Percentiles rank a stretch among this genome's conserved stretches.
Evolutionary conservation across 129 eudicot species (phyloP).

Genomic region (Arctium lappa): DNA sequence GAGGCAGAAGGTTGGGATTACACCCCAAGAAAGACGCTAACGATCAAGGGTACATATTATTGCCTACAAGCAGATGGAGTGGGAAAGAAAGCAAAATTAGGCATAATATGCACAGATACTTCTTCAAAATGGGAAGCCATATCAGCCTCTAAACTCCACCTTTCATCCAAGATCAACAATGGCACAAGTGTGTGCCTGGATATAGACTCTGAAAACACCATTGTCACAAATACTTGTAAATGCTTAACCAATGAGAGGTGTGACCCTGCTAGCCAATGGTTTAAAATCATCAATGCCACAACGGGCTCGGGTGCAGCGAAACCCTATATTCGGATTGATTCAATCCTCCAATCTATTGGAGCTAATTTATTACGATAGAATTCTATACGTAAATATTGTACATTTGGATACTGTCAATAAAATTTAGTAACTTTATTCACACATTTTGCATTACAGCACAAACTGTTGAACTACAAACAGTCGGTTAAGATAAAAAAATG

Average conservation of each 20-base stretch:
- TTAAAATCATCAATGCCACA: slow-evolving; percentile 66
- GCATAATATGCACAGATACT: slow-evolving; percentile 36
- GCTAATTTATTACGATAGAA: slow-evolving; percentile 11
- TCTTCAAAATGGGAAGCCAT: slow-evolving; percentile 70
- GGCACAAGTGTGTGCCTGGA: slow-evolving; percentile 69
- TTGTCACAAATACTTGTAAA: slow-evolving; percentile 61
- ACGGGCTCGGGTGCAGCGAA: slow-evolving; percentile 12
- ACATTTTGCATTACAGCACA: not conserved
- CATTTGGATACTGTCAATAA: slow-evolving; percentile 12
- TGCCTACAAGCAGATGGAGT: slow-evolving; percentile 60
- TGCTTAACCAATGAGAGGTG: slow-evolving; percentile 60
- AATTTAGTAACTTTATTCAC: slow-evolving; percentile 5
- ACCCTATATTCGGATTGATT: not conserved
- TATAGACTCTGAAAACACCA: slow-evolving; percentile 42
- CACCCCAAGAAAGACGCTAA: slow-evolving; percentile 52
- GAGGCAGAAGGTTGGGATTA: slow-evolving; percentile 66
- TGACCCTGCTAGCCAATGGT: slow-evolving; percentile 94
- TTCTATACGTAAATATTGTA: slow-evolving; percentile 1
- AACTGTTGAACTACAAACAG: not conserved
- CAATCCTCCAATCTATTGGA: slow-evolving; percentile 22
- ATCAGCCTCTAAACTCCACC: slow-evolving; percentile 83
- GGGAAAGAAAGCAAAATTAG: slow-evolving; percentile 54
- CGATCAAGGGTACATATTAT: slow-evolving; percentile 58
- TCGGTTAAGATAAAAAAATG: not conserved
- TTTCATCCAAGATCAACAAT: slow-evolving; percentile 54